Evolutionary conservation across 2,329 filamentous ascomycete genomes (phyloP), one percentile per base, ranked within the genome.

Genomic region (Aureobasidium zeae): DNA sequence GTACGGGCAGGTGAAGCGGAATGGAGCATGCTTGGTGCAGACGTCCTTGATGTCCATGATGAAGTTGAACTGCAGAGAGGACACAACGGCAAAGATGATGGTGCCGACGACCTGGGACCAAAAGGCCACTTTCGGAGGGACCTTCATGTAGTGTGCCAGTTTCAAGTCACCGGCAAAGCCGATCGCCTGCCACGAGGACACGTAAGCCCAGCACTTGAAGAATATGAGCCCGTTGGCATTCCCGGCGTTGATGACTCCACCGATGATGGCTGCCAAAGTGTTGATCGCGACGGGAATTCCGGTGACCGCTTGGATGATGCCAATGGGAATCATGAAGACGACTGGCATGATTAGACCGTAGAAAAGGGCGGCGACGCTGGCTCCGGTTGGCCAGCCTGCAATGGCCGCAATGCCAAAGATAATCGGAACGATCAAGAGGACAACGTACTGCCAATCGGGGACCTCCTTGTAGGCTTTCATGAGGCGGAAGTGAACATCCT

Each of bases 191-290:
- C n/a, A n/a, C n/a, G n/a, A n/a, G n/a, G n/a, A n/a, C n/a, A n/a
- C n/a, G n/a, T n/a, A n/a, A n/a, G n/a, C n/a, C n/a, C 91, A 94
- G 0, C 85, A 91, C 34, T 89, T 85, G 55, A 93, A 94, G 21
- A 93, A 83, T 86, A 93, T 93, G 61, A 93, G 91, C 41, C 86
- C 86, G 9, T 93, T 84, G 1, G 86, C 86, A 1, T 83, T 80
- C 21, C 86, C 86, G 1, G 86, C 85, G 58, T 93, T 91, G 13
- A 86, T 71, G 38, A 75, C 78, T 41, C 86, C 86, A 50, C 83
- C 42, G 12, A 34, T 20, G 11, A 29, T 26, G 5, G 49, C 48
- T n/a, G 48, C 50, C 16, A 55, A 51, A 20, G 53, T 49, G 17
- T 52, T 53, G 28, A 55, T 26, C 3, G 45, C 46, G 9, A 55